phyloP scores from a whole-genome alignment of 1,139 yeast species.

The Suhomyces bolitotheri region DNA sequence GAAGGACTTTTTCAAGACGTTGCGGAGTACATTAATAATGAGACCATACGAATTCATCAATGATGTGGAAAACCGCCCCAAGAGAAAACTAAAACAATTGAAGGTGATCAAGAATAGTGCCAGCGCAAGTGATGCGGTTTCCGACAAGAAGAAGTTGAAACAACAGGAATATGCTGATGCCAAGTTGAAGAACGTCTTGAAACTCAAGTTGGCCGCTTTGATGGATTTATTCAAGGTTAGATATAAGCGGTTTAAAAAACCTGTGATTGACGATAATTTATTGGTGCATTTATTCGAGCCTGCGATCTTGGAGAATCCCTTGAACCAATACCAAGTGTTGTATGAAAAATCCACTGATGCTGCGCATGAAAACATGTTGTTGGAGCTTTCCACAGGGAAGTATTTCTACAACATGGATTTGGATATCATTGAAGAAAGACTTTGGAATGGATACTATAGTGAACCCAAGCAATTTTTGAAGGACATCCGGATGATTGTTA shows the following conservation, averaged over 20 bases:
- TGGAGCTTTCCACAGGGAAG: conserved; percentile 73
- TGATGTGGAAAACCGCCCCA: conserved; percentile 53
- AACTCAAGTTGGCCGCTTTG: conserved; percentile 79
- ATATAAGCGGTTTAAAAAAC: conserved; percentile 87
- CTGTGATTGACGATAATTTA: conserved; percentile 75
- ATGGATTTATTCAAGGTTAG: conserved; percentile 88
- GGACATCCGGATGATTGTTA: conserved; percentile 81
- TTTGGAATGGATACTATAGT: conserved; percentile 95
- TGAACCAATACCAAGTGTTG: conserved; percentile 39
- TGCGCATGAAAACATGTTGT: conserved; percentile 62
- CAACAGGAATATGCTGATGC: conserved; percentile 71
- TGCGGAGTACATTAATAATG: conserved; percentile 58
- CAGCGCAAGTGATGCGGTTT: conserved; percentile 15
- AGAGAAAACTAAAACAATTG: conserved; percentile 43
- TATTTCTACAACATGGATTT: conserved; percentile 84
- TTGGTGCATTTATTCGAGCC: conserved; percentile 80
- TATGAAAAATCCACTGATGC: conserved; percentile 61
- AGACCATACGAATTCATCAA: conserved; percentile 64
- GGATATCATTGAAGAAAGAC: conserved; percentile 88
- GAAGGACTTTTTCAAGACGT: conserved; percentile 52
- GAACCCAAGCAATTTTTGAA: conserved; percentile 88
- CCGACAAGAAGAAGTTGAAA: conserved; percentile 39
- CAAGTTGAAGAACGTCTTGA: conserved; percentile 77
- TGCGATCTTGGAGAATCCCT: conserved; percentile 35
- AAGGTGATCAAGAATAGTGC: conserved; percentile 26